Evolutionary conservation across 352 stramenopile genomes (phyloP), one percentile per base, ranked within the genome.

Genomic region (Sclerospora graminicola): DNA sequence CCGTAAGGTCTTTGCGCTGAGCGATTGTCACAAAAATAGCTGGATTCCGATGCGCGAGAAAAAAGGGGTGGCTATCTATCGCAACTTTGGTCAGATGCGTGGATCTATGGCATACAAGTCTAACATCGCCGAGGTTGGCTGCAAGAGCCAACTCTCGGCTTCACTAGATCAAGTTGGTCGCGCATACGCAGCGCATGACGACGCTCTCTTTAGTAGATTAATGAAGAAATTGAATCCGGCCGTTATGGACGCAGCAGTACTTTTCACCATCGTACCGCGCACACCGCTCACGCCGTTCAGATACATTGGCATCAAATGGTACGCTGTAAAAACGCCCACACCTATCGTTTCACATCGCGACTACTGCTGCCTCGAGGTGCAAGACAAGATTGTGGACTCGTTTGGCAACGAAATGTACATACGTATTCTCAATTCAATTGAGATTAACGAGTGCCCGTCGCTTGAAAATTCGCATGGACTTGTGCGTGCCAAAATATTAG

Each of bases 231-330:
- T 90, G 27, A 87, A 89, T 39, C 61, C 61, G 1, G 54, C 60
- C 9, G 63, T 90, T 23, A 63, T 90, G 60, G 78, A 93, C 49
- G 76, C 78, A 13, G 69, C 71, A n/a, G 79, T 89, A 45, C 54
- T 93, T 18, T 59, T 69, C 41, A 93, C 70, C 3, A 69, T 93
- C 45, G 71, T 93, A 20, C 81, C 81, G 31, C 67, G 81, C 45
- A 82, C 78, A 19, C 63, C 76, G 29, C 45, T 74, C 36, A 63
- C 73, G 30, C 81, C 81, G 1, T 90, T 75, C 48, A 66, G 78
- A 15, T 93, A 93, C 56, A 86, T 93, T 40, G 81, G 81, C 33
- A 75, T 93, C 60, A 89, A 90, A 57, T 93, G 81, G 81, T 90
- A 85, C 48, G 78, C 74, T 8, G 64, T 90, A 53, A 86, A 86